These are phyloP conservation scores for Bipolaris cookei DNA, from an alignment of 2,329 filamentous ascomycete genomes.

Conservation along the genomic window DNA sequence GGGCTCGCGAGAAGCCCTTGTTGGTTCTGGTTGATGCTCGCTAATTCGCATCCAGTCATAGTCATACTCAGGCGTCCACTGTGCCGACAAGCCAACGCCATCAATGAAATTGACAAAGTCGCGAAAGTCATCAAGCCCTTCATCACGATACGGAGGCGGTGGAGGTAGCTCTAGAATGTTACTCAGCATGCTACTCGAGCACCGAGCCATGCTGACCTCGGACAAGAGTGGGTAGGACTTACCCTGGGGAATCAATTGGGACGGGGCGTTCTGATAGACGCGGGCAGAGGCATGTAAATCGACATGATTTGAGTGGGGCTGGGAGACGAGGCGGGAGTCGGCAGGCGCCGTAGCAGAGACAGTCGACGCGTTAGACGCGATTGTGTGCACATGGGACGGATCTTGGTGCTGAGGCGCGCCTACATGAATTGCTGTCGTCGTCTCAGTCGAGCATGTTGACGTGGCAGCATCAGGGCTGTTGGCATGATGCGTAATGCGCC, in stretches of 20 bases:
- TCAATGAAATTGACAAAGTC: constrained; percentile 45
- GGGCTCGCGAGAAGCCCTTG: constrained; percentile 28
- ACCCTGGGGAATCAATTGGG: constrained; percentile 25
- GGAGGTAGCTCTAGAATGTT: constrained; percentile 14
- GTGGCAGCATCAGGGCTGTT: constrained; percentile 10
- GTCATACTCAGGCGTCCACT: constrained; percentile 43
- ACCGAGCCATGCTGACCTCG: neutral
- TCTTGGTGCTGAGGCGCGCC: constrained; percentile 6
- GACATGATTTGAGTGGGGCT: constrained; percentile 15
- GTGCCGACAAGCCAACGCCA: constrained; percentile 39
- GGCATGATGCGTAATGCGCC: constrained; percentile 37
- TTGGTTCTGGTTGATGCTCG: constrained; percentile 26
- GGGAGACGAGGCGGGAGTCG: constrained; percentile 9
- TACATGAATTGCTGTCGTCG: constrained; percentile 5
- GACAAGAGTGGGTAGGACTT: neutral
- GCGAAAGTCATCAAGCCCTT: constrained; percentile 40
- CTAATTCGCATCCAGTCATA: constrained; percentile 36
- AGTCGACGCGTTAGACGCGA: constrained; percentile 1
- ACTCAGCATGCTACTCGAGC: neutral
- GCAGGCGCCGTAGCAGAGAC: constrained; percentile 2
- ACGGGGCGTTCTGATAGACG: constrained; percentile 19
- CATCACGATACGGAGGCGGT: constrained; percentile 24
- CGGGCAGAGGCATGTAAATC: constrained; percentile 21
- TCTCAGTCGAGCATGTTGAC: constrained; percentile 14
- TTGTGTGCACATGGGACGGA: neutral